Conservation (phyloP, 225 moss, liverwort and hornwort genomes). For the Physcomitrellopsis africana region DNA sequence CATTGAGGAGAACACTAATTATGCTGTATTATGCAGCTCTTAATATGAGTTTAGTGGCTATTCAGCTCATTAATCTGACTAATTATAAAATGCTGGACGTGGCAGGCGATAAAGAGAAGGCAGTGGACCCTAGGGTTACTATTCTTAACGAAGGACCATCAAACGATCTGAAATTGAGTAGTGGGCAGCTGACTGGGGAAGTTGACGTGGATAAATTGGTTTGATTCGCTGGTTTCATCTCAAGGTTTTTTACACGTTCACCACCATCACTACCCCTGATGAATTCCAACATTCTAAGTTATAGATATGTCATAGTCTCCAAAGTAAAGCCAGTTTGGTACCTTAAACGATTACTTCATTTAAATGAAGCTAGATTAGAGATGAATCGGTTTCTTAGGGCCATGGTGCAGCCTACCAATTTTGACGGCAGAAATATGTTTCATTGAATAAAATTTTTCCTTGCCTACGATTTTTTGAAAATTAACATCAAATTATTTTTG, state of each 20-base stretch:
- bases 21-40: neutral
- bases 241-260: neutral
- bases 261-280: neutral
- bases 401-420: neutral
- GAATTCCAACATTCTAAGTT: neutral
- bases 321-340: neutral
- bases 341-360: neutral
- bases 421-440: slow-evolving; percentile 1
- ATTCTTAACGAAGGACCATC: slow-evolving; percentile 11
- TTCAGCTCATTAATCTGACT: neutral
- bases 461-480: neutral
- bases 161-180: slow-evolving; percentile 22
- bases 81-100: slow-evolving; percentile 21
- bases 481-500: neutral
- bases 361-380: neutral
- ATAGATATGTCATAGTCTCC: slow-evolving; percentile 1
- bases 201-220: slow-evolving; percentile 61
- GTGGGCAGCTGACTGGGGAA: slow-evolving; percentile 48
- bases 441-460: neutral
- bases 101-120: slow-evolving; percentile 29
- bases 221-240: neutral
- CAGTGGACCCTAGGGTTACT: slow-evolving; percentile 12
- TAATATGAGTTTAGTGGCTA: neutral
- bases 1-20: no score
- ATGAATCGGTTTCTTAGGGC: neutral